These are phyloP conservation scores for Colletotrichum incanum DNA, from an alignment of 2,329 filamentous ascomycete genomes.

Conservation along the genomic window DNA sequence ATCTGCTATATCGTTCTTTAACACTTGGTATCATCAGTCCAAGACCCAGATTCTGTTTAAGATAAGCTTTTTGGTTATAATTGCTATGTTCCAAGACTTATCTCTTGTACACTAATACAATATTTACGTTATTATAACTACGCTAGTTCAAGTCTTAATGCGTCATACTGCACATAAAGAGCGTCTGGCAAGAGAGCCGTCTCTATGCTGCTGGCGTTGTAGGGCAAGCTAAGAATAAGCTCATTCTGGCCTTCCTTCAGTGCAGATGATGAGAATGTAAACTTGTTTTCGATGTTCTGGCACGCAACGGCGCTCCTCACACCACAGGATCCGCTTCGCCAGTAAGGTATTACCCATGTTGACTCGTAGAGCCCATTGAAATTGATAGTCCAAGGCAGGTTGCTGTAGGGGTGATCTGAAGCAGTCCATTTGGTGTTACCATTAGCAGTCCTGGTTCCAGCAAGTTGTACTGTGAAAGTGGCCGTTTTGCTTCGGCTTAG, in stretches of 20 bases:
- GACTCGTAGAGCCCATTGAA: constrained; percentile 61
- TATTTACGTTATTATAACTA: constrained; percentile 44
- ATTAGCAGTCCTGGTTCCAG: constrained; percentile 73
- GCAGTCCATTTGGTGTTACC: constrained; percentile 73
- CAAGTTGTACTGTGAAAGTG: constrained; percentile 75
- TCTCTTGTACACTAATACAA: no score
- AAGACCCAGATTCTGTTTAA: no score
- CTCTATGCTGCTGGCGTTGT: constrained; percentile 72
- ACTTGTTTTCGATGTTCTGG: constrained; percentile 74
- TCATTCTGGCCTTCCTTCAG: constrained; percentile 69
- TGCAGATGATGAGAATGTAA: constrained; percentile 66
- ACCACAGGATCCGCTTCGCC: constrained; percentile 66
- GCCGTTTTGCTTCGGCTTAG: constrained; percentile 65
- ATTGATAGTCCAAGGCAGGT: constrained; percentile 63
- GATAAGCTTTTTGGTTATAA: no score
- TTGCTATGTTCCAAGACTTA: no score
- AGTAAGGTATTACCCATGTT: constrained; percentile 71
- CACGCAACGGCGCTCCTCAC: constrained; percentile 73
- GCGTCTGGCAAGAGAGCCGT: constrained; percentile 68
- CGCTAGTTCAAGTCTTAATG: constrained; percentile 68
- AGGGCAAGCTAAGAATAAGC: constrained; percentile 71
- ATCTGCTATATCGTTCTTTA: no score
- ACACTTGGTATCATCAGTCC: no score
- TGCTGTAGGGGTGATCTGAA: constrained; percentile 62
- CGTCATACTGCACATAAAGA: constrained; percentile 78